These are phyloP conservation scores for Astraeus odoratus DNA, from an alignment of 768 basidiomycete species.

Conservation along the genomic window DNA sequence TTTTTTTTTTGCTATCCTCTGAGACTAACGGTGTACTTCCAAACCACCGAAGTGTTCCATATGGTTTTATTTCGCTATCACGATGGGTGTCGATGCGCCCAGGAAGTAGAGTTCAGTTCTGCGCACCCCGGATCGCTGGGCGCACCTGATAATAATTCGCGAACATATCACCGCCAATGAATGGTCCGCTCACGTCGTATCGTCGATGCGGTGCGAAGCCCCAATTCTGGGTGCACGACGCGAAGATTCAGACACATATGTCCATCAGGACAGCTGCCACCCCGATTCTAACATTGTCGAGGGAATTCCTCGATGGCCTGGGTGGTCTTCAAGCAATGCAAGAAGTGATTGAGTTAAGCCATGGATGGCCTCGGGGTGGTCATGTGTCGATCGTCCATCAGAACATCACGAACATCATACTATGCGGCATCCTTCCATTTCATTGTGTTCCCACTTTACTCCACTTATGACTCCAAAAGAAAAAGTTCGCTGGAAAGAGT, in stretches of 20 bases:
- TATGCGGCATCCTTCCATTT: neutral
- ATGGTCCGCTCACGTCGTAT: neutral
- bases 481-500: neutral
- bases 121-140: no score
- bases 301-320: neutral
- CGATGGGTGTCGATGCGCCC: neutral
- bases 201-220: neutral
- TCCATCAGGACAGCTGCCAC: neutral
- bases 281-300: neutral
- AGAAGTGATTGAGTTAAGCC: no score
- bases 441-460: neutral
- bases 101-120: neutral
- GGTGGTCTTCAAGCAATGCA: neutral
- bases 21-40: no score
- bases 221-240: neutral
- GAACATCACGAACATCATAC: neutral
- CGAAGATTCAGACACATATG: neutral
- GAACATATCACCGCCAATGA: no score
- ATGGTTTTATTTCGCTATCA: no score
- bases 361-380: neutral
- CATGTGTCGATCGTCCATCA: neutral
- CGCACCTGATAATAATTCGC: no score
- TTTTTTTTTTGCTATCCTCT: no score
- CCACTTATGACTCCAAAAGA: neutral
- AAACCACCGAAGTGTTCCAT: no score